Conservation (phyloP, 495 filamentous ascomycete species). For the Neurospora sp. region DNA sequence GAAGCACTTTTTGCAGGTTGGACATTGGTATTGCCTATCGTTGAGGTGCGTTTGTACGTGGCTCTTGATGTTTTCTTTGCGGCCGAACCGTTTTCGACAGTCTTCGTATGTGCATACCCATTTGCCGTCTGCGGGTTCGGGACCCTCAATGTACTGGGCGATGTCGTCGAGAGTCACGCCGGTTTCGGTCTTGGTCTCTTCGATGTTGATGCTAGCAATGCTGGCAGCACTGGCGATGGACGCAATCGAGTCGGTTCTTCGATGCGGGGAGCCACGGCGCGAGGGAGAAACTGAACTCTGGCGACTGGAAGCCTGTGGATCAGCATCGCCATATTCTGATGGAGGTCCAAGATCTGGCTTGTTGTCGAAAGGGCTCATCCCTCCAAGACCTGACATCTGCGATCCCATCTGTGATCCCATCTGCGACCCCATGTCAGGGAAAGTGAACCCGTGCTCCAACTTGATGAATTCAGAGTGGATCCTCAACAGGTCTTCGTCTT, state of each 20-base stretch:
- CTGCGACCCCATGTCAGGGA: constrained; percentile 30
- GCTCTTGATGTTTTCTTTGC: constrained; percentile 95
- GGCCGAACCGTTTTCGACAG: constrained; percentile 76
- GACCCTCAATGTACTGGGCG: constrained; percentile 70
- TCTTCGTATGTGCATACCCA: constrained; percentile 77
- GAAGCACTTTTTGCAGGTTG: constrained; percentile 84
- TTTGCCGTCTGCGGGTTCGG: constrained; percentile 62
- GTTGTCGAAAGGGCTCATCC: constrained; percentile 20
- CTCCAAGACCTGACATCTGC: constrained; percentile 16
- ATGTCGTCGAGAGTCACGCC: constrained; percentile 85
- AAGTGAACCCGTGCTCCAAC: constrained; percentile 33
- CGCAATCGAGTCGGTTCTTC: constrained; percentile 39
- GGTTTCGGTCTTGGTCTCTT: constrained; percentile 50
- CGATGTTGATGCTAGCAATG: constrained; percentile 45
- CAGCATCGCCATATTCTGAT: constrained; percentile 6
- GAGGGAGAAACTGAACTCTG: constrained; percentile 12
- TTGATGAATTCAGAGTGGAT: constrained; percentile 43
- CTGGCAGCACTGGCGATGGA: constrained; percentile 42
- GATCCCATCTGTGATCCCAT: constrained; percentile 12
- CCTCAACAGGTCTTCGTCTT: constrained; percentile 46
- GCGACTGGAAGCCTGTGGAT: background rate
- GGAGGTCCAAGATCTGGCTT: constrained; percentile 24
- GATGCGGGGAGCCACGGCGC: constrained; percentile 28
- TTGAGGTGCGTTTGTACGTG: constrained; percentile 97
- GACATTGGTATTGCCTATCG: constrained; percentile 85